These are phyloP conservation scores for Serpula lacrymans DNA, from an alignment of 768 basidiomycete genomes.

Conservation along the genomic window DNA sequence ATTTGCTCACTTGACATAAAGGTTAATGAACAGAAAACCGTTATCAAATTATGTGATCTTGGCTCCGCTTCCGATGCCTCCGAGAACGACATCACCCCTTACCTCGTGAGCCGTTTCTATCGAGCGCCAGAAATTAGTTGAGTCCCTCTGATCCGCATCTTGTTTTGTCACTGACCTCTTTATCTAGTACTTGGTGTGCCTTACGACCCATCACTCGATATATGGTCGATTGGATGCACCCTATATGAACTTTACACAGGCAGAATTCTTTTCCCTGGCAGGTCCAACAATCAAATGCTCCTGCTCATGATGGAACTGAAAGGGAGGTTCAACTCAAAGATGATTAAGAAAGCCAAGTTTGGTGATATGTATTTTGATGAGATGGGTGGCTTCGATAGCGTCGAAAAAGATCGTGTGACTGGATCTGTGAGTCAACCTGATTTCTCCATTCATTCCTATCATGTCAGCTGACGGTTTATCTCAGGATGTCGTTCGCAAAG, in stretches of 20 bases:
- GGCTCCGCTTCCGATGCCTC: slow-evolving; percentile 95
- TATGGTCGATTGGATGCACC: slow-evolving; percentile 98
- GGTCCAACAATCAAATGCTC: slow-evolving; percentile 97
- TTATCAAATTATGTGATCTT: slow-evolving; percentile 92
- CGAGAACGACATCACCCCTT: slow-evolving; percentile 97
- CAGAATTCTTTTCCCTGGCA: slow-evolving; percentile 96
- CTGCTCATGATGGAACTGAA: slow-evolving; percentile 97
- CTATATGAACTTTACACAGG: slow-evolving; percentile 95
- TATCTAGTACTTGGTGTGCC: slow-evolving; percentile 85
- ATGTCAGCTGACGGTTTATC: slow-evolving; percentile 16
- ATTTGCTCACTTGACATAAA: slow-evolving; percentile 27
- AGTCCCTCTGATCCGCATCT: slow-evolving; percentile 23
- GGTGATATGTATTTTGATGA: slow-evolving; percentile 94
- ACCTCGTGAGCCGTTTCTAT: slow-evolving; percentile 96
- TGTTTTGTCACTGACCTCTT: slow-evolving; percentile 13
- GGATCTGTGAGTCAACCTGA: slow-evolving; percentile 60
- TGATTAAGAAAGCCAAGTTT: slow-evolving; percentile 94
- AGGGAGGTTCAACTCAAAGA: slow-evolving; percentile 87
- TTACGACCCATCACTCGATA: slow-evolving; percentile 89
- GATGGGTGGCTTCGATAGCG: slow-evolving; percentile 77
- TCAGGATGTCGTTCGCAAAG: slow-evolving; percentile 79
- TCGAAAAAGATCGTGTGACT: slow-evolving; percentile 82
- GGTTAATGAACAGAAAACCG: slow-evolving; percentile 94
- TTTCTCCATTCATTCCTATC: slow-evolving; percentile 3
- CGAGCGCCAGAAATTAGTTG: slow-evolving; percentile 99